phyloP scores from a whole-genome alignment of 352 stramenopile species.

The Phytopythium ostracodes region DNA sequence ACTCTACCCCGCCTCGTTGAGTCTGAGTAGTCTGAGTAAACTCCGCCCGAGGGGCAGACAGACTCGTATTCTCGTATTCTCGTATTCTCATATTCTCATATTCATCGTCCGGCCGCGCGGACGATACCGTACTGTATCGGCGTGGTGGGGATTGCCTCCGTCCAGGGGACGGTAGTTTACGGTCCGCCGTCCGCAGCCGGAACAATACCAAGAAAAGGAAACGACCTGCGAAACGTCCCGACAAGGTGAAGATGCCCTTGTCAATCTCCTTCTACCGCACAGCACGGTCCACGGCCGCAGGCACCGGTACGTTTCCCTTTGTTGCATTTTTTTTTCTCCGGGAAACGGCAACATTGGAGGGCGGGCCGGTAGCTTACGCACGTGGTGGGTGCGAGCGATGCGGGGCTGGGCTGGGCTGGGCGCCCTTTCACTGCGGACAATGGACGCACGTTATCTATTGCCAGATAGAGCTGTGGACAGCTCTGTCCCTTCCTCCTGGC shows the following conservation, averaged over 20 bases:
- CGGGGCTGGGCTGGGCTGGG: no score
- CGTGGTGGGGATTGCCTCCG: no score
- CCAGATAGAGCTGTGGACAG: no score
- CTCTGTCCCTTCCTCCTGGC: background rate
- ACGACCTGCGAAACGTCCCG: background rate
- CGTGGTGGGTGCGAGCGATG: background rate
- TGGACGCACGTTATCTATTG: no score
- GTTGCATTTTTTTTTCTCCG: background rate
- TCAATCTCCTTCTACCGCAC: conserved; percentile 46
- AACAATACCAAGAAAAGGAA: background rate
- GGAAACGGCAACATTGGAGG: conserved; percentile 15
- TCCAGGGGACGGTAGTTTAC: background rate
- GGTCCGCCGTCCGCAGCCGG: background rate
- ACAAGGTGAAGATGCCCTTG: conserved; percentile 22
- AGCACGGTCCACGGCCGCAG: background rate
- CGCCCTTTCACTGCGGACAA: background rate
- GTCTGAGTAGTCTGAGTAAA: no score
- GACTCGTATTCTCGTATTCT: no score
- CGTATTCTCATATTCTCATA: background rate
- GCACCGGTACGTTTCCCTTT: conserved; percentile 5
- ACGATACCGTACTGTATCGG: no score
- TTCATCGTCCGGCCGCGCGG: background rate
- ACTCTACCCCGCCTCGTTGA: no score
- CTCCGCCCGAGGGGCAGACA: background rate
- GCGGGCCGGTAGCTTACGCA: background rate